Evolutionary conservation across 805 yeast genomes (phyloP), one percentile per base, ranked within the genome.

Genomic region (Ogataea ganodermae): DNA sequence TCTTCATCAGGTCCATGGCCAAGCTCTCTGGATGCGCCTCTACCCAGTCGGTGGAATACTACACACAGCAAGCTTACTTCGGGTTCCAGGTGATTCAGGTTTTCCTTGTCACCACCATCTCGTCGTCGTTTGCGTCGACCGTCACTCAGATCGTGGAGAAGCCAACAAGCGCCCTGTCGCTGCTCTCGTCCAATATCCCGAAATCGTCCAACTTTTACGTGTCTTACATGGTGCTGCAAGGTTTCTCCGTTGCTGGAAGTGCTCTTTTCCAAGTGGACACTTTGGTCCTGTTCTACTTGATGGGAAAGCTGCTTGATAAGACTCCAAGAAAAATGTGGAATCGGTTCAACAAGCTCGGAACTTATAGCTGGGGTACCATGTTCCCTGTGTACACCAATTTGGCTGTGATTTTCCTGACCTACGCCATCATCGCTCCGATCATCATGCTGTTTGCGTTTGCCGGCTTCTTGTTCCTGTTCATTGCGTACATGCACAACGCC

Each of bases 401-500:
- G 66, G 84, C 84, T 3, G 83, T 84, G 51, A 85, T 86, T 49
- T 69, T 81, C 4, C 73, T 86, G 51, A 78, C 89, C 0, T 86
- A 84, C 61, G 68, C 86, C 3, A 76, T 86, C 50, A 85, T 86
- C 51, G 80, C 97, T 1, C 98, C 99, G 12, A 69, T 92, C 59
- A 85, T 92, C 52, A 68, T 91, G 53, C 66, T 85, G 17, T 91
- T 94, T 63, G 80, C 90, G 3, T 72, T 81, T 23, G 77, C 76
- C 40, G 86, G 91, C 1, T 91, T 89, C 67, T 69, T 75, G 42
- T 67, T 90, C 50, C 65, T 89, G 21, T 92, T 84, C 73, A 65
- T 91, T 54, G 89, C 96, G 1, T 89, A 80, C 70, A 66, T 84
- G 59, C 84, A 92, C 76, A 90, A 85, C 67, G 71, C 87, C 57